A percentile compares a stretch with the other conserved stretches of the same genome.
These are phyloP conservation scores for Coprinopsis cinerea DNA, from an alignment of 768 basidiomycete genomes.

Conservation along the genomic window DNA sequence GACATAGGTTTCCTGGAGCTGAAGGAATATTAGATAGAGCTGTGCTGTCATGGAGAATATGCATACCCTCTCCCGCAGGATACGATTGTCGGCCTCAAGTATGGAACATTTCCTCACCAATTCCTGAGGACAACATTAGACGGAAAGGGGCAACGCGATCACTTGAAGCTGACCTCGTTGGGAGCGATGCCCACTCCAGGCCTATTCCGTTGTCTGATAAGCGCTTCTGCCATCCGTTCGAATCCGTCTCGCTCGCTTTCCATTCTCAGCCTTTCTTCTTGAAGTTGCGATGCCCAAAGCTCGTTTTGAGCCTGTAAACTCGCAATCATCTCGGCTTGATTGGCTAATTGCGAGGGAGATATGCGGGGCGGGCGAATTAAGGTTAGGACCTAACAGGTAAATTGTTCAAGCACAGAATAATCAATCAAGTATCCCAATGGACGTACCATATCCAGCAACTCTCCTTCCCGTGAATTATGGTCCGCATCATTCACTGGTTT, in stretches of 20 bases:
- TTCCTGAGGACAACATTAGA: slow-evolving; percentile 35
- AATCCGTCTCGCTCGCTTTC: slow-evolving; percentile 58
- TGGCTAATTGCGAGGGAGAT: slow-evolving; percentile 40
- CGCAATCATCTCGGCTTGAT: slow-evolving; percentile 60
- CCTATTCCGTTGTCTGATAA: slow-evolving; percentile 45
- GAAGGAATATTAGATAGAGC: no score
- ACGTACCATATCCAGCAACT: slow-evolving; percentile 54
- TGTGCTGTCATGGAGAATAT: no score
- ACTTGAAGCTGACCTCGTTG: slow-evolving; percentile 46
- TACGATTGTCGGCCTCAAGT: slow-evolving; percentile 56
- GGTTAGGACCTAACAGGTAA: slow-evolving; percentile 34
- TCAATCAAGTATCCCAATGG: slow-evolving; percentile 10
- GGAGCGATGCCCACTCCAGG: slow-evolving; percentile 25
- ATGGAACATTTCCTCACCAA: slow-evolving; percentile 42
- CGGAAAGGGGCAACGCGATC: slow-evolving; percentile 5
- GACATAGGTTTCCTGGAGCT: slow-evolving; percentile 17
- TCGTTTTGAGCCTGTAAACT: slow-evolving; percentile 53
- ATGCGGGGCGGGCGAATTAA: slow-evolving; percentile 35
- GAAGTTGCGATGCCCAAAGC: slow-evolving; percentile 42
- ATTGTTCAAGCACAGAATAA: background rate
- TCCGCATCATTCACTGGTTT: slow-evolving; percentile 12
- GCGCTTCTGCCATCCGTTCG: slow-evolving; percentile 61
- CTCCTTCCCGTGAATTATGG: slow-evolving; percentile 37
- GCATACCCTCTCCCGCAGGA: slow-evolving; percentile 55
- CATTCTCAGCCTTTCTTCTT: slow-evolving; percentile 59